A percentile compares a stretch with the other conserved stretches of the same genome.
phyloP scores from a whole-genome alignment of 345 rosid species.

The Boechera divaricarpa region DNA sequence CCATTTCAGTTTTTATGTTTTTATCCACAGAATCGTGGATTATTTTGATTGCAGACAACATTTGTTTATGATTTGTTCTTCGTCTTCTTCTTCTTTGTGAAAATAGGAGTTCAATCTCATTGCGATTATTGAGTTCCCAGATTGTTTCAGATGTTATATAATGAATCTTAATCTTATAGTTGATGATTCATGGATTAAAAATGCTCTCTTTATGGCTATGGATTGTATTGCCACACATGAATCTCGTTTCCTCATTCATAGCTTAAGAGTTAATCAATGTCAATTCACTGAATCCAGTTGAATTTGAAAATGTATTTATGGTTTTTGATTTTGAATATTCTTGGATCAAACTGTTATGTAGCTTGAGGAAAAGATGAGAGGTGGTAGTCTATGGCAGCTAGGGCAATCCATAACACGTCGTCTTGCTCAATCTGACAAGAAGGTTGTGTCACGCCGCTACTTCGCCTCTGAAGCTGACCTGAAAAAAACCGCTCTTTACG shows the following conservation, averaged over 20 bases:
- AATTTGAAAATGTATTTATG: not conserved
- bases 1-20: constrained; percentile 6
- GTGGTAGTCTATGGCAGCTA: constrained; percentile 93
- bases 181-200: constrained; percentile 14
- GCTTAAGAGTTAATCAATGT: constrained; percentile 4
- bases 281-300: not conserved
- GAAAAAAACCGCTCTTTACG: constrained; percentile 88
- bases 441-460: constrained; percentile 63
- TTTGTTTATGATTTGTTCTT: not conserved
- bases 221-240: constrained; percentile 24
- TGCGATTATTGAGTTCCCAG: constrained; percentile 10
- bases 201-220: constrained; percentile 5
- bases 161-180: constrained; percentile 24
- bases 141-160: constrained; percentile 22
- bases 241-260: constrained; percentile 1
- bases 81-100: not conserved
- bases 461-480: constrained; percentile 81
- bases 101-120: constrained; percentile 29
- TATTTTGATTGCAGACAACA: constrained; percentile 15
- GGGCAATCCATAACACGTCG: constrained; percentile 90
- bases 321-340: constrained; percentile 14
- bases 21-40: not conserved
- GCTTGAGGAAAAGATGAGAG: constrained; percentile 70
- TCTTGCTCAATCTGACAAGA: constrained; percentile 78
- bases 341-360: constrained; percentile 42